A percentile compares a stretch with the other conserved stretches of the same genome.
These are phyloP conservation scores for Melastoma malabathricum DNA, from an alignment of 345 rosid genomes.

Conservation along the genomic window DNA sequence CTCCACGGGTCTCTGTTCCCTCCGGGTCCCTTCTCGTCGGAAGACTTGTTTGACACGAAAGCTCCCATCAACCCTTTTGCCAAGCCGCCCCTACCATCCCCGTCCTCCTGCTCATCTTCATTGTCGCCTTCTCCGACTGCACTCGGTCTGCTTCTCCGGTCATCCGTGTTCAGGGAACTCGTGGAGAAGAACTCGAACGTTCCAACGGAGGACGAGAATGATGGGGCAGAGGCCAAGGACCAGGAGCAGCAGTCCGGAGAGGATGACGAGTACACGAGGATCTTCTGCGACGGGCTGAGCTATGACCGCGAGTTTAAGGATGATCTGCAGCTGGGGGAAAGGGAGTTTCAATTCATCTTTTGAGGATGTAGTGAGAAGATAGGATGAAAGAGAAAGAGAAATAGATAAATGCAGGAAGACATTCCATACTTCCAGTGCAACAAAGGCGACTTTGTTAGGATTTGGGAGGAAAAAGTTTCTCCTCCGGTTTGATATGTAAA, in stretches of 20 bases:
- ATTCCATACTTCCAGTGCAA: neutral
- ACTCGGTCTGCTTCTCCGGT: slow-evolving; percentile 39
- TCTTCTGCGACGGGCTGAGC: slow-evolving; percentile 20
- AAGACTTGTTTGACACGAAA: slow-evolving; percentile 13
- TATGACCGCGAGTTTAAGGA: slow-evolving; percentile 19
- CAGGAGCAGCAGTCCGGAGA: slow-evolving; percentile 6
- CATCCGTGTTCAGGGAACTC: slow-evolving; percentile 41
- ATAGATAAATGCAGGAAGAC: neutral
- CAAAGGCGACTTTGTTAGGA: no score
- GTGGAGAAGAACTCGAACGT: slow-evolving; percentile 34
- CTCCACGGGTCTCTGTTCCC: slow-evolving; percentile 6
- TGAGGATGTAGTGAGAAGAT: slow-evolving; percentile 9
- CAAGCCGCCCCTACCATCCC: slow-evolving; percentile 4
- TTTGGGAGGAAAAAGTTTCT: no score
- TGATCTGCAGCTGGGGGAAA: slow-evolving; percentile 17
- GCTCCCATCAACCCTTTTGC: slow-evolving; percentile 7
- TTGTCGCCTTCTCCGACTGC: slow-evolving; percentile 35
- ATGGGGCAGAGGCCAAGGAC: slow-evolving; percentile 21
- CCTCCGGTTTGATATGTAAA: neutral
- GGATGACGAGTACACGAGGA: slow-evolving; percentile 28
- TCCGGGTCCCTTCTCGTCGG: slow-evolving; percentile 13
- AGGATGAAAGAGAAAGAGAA: neutral
- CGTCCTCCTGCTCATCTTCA: slow-evolving; percentile 2
- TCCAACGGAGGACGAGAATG: slow-evolving; percentile 15
- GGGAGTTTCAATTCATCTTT: slow-evolving; percentile 19